phyloP scores from a whole-genome alignment of 1,284 basidiomycete species.

The Cryptococcus hybrid region DNA sequence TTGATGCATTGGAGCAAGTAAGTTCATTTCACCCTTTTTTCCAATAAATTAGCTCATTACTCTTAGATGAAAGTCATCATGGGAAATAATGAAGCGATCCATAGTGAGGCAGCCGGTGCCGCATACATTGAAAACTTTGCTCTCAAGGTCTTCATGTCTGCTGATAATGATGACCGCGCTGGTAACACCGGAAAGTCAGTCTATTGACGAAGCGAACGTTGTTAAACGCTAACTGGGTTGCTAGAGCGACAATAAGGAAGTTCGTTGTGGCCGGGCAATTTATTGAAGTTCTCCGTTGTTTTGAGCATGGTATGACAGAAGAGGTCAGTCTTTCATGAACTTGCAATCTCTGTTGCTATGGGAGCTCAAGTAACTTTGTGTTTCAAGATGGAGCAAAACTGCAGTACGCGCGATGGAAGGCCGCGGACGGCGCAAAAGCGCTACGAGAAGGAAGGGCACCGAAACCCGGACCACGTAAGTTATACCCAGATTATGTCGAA shows the following conservation, averaged over 20 bases:
- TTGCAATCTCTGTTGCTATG: background rate
- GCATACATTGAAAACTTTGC: constrained; percentile 96
- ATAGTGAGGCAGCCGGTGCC: constrained; percentile 73
- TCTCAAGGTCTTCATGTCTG: constrained; percentile 75
- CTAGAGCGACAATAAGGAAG: constrained; percentile 45
- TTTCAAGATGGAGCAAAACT: constrained; percentile 48
- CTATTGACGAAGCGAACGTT: background rate
- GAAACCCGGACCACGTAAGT: constrained; percentile 46
- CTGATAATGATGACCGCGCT: constrained; percentile 86
- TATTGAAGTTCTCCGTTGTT: constrained; percentile 48
- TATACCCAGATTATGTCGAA: background rate
- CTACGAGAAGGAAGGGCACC: constrained; percentile 46
- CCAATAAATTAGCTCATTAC: background rate
- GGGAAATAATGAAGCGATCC: constrained; percentile 73
- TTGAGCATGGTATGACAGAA: constrained; percentile 48
- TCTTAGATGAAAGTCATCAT: constrained; percentile 68
- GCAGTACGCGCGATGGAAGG: constrained; percentile 51
- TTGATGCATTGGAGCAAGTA: constrained; percentile 67
- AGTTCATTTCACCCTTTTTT: constrained; percentile 14
- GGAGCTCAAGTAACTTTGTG: background rate
- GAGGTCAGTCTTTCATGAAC: constrained; percentile 30
- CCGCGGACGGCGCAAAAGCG: constrained; percentile 49
- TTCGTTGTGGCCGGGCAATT: constrained; percentile 51
- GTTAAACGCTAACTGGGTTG: background rate
- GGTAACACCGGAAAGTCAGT: constrained; percentile 70